Conservation (phyloP, 345 rosid genomes). For the Cochlearia excelsa region DNA sequence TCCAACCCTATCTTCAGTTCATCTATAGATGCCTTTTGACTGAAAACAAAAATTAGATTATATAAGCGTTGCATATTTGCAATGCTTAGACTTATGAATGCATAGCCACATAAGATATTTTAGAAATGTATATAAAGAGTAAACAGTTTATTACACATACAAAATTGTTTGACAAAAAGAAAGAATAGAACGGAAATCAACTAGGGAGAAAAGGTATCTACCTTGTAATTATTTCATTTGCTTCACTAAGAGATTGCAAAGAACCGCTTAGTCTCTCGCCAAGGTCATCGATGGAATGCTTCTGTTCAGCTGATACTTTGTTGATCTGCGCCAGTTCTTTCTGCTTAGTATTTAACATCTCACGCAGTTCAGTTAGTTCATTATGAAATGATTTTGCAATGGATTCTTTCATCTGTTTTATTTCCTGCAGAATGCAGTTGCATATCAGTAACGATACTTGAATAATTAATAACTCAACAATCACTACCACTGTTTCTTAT, state of each 20-base stretch:
- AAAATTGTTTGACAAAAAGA: slow-evolving; percentile 7
- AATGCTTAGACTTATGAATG: slow-evolving; percentile 1
- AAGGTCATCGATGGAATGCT: slow-evolving; percentile 73
- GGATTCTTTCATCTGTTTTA: slow-evolving; percentile 61
- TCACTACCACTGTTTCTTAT: neutral
- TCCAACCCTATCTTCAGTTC: slow-evolving; percentile 70
- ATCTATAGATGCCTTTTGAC: slow-evolving; percentile 76
- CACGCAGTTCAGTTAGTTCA: slow-evolving; percentile 54
- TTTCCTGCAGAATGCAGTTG: slow-evolving; percentile 55
- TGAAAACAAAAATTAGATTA: slow-evolving; percentile 37
- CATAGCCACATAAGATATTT: slow-evolving; percentile 7
- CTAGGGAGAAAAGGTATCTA: slow-evolving; percentile 25
- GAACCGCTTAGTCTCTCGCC: slow-evolving; percentile 76
- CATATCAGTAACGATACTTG: slow-evolving; percentile 11
- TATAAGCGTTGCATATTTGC: slow-evolving; percentile 1
- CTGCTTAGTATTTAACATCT: slow-evolving; percentile 49
- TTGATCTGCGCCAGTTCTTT: slow-evolving; percentile 56
- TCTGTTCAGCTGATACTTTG: slow-evolving; percentile 69
- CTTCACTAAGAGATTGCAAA: slow-evolving; percentile 76
- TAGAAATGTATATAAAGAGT: neutral
- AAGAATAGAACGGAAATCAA: slow-evolving; percentile 12
- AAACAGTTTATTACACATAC: no score
- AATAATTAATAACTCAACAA: slow-evolving; percentile 15
- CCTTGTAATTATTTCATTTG: slow-evolving; percentile 83
- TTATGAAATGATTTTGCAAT: slow-evolving; percentile 46